Evolutionary conservation across 2,329 filamentous ascomycete genomes (phyloP).

Genomic region (Aspergillus chevalieri): DNA sequence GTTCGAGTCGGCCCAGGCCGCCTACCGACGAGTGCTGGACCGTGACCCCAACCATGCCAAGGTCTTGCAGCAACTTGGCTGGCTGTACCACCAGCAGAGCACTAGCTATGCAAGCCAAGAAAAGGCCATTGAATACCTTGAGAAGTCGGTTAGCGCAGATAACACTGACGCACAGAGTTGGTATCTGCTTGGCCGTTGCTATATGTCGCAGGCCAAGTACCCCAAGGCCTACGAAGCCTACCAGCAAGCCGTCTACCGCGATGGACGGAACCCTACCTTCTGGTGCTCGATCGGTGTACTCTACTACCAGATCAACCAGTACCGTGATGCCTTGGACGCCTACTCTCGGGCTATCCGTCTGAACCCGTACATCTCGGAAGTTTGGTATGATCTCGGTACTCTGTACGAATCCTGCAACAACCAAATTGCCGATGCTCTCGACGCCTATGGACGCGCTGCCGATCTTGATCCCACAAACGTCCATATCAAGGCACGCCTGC

Average conservation of each 20-base stretch:
- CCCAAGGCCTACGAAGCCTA: conserved; percentile 98
- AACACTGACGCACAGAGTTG: conserved; percentile 95
- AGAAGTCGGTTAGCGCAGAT: conserved; percentile 92
- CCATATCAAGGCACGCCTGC: conserved; percentile 91
- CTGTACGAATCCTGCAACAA: conserved; percentile 99
- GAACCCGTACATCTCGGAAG: conserved; percentile 97
- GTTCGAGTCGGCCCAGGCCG: conserved; percentile 89
- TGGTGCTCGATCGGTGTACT: conserved; percentile 99
- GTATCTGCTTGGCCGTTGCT: conserved; percentile 95
- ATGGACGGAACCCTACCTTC: conserved; percentile 95
- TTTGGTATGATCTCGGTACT: conserved; percentile 97
- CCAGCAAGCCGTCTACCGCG: conserved; percentile 96
- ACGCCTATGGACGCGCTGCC: conserved; percentile 89
- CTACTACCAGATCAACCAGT: conserved; percentile 99
- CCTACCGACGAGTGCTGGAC: conserved; percentile 88
- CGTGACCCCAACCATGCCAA: conserved; percentile 95
- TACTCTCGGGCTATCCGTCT: conserved; percentile 94
- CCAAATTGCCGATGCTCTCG: conserved; percentile 90
- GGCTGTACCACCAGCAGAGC: conserved; percentile 96
- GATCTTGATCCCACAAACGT: conserved; percentile 90
- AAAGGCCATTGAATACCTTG: conserved; percentile 90
- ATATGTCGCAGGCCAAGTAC: conserved; percentile 99
- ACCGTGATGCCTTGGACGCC: conserved; percentile 92
- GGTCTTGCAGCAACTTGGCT: conserved; percentile 93
- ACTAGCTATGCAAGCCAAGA: conserved; percentile 87